Percentiles rank a stretch among this genome's conserved stretches.
Conservation (phyloP, 2,329 filamentous ascomycete genomes). For the Diaporthe australafricana region DNA sequence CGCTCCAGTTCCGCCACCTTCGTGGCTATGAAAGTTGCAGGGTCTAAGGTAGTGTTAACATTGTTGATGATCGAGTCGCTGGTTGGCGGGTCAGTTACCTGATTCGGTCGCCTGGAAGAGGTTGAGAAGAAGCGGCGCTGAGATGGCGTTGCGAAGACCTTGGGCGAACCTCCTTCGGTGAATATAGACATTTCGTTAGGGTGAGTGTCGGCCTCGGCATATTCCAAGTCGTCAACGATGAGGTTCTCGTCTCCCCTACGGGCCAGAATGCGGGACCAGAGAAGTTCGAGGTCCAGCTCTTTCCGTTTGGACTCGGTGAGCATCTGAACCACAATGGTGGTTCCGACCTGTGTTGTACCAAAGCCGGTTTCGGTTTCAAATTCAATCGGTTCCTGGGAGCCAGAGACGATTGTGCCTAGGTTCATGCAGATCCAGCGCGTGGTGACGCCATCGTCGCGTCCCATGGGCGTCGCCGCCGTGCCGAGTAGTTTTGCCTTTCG, state of each 20-base stretch:
- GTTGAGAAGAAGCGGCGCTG: constrained; percentile 41
- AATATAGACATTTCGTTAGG: constrained; percentile 33
- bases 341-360: constrained; percentile 63
- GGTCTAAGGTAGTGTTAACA: constrained; percentile 37
- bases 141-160: constrained; percentile 28
- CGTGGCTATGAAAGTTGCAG: constrained; percentile 22
- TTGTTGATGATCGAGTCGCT: constrained; percentile 22
- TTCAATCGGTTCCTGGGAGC: constrained; percentile 54
- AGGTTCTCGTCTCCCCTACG: constrained; percentile 29
- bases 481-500: constrained; percentile 86
- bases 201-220: constrained; percentile 39
- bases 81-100: constrained; percentile 36
- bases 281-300: constrained; percentile 64
- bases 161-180: constrained; percentile 32
- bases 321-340: constrained; percentile 68
- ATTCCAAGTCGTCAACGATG: constrained; percentile 36
- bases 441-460: constrained; percentile 84
- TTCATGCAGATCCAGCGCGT: constrained; percentile 98
- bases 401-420: constrained; percentile 75
- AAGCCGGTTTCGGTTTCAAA: constrained; percentile 79
- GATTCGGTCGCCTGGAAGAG: constrained; percentile 35
- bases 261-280: constrained; percentile 60
- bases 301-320: constrained; percentile 65
- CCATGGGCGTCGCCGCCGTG: constrained; percentile 71
- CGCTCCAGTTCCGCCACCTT: constrained; percentile 31